These are phyloP conservation scores for Leishmania tropica DNA, from an alignment of 208 protist genomes.

Conservation along the genomic window DNA sequence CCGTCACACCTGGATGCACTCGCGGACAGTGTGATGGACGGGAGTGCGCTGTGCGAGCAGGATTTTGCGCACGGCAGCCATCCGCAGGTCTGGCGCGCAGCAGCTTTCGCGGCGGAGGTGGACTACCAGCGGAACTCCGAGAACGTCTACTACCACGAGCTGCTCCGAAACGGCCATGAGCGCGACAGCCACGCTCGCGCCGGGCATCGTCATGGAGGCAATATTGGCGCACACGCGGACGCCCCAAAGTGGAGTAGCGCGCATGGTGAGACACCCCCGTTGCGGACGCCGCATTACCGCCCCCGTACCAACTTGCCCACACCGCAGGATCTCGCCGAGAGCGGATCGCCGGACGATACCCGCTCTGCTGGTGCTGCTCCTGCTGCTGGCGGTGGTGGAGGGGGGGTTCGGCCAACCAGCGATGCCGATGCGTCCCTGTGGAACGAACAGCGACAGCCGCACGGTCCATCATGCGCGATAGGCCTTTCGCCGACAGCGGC, in stretches of 20 bases:
- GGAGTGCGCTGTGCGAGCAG: not conserved
- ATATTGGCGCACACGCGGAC: not conserved
- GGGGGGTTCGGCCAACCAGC: not conserved
- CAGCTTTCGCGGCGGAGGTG: not conserved
- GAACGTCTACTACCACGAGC: slow-evolving; percentile 7
- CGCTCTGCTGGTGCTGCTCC: not conserved
- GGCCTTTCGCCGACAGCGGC: not conserved
- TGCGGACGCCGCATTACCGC: not conserved
- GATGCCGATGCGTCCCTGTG: not conserved
- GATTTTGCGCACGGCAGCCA: not conserved
- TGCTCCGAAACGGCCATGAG: not conserved
- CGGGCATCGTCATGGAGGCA: not conserved
- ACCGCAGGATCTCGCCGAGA: not conserved
- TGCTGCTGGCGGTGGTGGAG: not conserved
- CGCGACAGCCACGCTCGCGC: not conserved
- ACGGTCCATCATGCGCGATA: not conserved
- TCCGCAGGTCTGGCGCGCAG: not conserved
- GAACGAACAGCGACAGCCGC: not conserved
- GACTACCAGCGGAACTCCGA: not conserved
- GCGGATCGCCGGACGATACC: not conserved
- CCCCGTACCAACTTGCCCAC: slow-evolving; percentile 1
- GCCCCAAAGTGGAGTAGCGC: not conserved
- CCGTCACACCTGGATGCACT: not conserved
- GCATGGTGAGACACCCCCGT: not conserved
- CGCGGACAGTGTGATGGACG: not conserved